Conservation (phyloP, 2,329 filamentous ascomycete genomes). For the Pseudohalonectria lignicola region DNA sequence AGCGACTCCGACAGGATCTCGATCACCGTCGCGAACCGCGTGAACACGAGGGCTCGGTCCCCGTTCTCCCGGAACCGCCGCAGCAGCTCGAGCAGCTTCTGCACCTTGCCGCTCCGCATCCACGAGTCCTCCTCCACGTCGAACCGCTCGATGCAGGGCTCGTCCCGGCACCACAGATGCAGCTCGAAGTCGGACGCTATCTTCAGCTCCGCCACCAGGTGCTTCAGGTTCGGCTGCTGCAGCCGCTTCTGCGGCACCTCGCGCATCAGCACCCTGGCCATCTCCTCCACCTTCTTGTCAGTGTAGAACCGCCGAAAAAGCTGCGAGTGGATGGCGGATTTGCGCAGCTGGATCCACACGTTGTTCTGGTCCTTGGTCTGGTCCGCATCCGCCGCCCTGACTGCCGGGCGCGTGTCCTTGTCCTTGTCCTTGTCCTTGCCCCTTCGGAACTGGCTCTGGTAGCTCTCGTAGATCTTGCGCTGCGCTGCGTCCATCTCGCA, state of each 20-base stretch:
- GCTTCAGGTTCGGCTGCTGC: constrained; percentile 36
- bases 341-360: constrained; percentile 80
- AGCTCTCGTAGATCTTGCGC: constrained; percentile 57
- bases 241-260: constrained; percentile 48
- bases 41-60: constrained; percentile 83
- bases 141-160: constrained; percentile 39
- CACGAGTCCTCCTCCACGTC: constrained; percentile 41
- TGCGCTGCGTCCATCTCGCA: constrained; percentile 71
- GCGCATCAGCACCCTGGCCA: constrained; percentile 60
- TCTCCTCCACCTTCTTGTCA: constrained; percentile 63
- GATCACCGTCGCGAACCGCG: constrained; percentile 83
- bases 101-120: constrained; percentile 70
- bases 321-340: constrained; percentile 84
- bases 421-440: constrained; percentile 51
- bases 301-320: constrained; percentile 75
- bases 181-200: constrained; percentile 53
- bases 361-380: constrained; percentile 50
- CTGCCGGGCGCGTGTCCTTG: neutral
- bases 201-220: constrained; percentile 44
- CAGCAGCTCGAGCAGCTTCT: constrained; percentile 66
- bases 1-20: constrained; percentile 82
- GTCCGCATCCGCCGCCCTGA: constrained; percentile 26
- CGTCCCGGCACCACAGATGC: constrained; percentile 54
- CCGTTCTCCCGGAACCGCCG: constrained; percentile 64
- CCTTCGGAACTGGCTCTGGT: constrained; percentile 51